Percentiles rank a stretch among this genome's conserved stretches.
Conservation (phyloP, 768 basidiomycete genomes). For the Dendrothele bispora region DNA sequence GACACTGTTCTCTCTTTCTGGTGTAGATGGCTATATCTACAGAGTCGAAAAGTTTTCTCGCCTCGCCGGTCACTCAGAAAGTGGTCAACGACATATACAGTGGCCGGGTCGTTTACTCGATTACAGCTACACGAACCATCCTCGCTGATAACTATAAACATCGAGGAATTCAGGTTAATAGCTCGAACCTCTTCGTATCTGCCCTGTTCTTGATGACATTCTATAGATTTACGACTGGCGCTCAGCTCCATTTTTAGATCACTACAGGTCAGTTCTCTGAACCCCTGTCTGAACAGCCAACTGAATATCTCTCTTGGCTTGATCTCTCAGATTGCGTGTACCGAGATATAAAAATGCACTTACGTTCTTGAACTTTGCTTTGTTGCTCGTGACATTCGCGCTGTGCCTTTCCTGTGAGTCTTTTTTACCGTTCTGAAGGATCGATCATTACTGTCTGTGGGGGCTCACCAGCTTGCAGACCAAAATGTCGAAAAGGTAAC, state of each 20-base stretch:
- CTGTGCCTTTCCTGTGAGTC: slow-evolving; percentile 68
- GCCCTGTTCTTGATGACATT: not conserved
- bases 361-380: slow-evolving; percentile 76
- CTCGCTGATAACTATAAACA: slow-evolving; percentile 90
- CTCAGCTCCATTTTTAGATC: slow-evolving; percentile 74
- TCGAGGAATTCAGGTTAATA: slow-evolving; percentile 22
- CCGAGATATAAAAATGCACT: slow-evolving; percentile 77
- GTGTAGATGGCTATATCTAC: slow-evolving; percentile 81
- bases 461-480: slow-evolving; percentile 36
- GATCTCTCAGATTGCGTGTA: slow-evolving; percentile 62
- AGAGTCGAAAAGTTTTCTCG: slow-evolving; percentile 78
- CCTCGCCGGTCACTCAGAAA: slow-evolving; percentile 81
- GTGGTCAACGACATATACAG: slow-evolving; percentile 86
- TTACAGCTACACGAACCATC: slow-evolving; percentile 65
- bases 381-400: slow-evolving; percentile 68
- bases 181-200: not conserved
- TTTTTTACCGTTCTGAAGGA: not conserved
- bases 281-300: slow-evolving; percentile 4
- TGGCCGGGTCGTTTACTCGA: slow-evolving; percentile 72
- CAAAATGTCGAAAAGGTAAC: slow-evolving; percentile 53
- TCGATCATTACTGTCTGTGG: not conserved
- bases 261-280: slow-evolving; percentile 58
- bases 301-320: too few species aligned
- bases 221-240: slow-evolving; percentile 73
- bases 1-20: not conserved